These are phyloP conservation scores for Penicillium mononematosum DNA, from an alignment of 495 filamentous ascomycete species.

Conservation along the genomic window DNA sequence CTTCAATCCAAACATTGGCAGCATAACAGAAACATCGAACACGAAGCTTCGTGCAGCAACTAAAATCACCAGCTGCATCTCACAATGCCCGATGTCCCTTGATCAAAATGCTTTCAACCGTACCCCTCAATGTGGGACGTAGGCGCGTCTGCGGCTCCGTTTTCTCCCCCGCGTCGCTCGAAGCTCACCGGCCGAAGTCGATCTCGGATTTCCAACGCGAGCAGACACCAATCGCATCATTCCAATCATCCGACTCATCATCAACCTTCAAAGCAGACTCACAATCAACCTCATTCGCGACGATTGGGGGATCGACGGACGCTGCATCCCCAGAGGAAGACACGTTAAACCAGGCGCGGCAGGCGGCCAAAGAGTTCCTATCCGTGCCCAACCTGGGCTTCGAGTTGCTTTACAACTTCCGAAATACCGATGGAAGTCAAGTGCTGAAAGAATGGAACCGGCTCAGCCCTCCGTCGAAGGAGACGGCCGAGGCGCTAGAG, in stretches of 20 bases:
- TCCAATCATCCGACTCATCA: constrained; percentile 18
- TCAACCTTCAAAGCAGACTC: constrained; percentile 24
- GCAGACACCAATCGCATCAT: constrained; percentile 20
- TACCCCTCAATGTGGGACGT: constrained; percentile 34
- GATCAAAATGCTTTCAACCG: constrained; percentile 27
- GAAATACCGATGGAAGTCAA: constrained; percentile 30
- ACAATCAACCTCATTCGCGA: constrained; percentile 15
- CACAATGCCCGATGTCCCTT: constrained; percentile 19
- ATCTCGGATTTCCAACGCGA: constrained; percentile 15
- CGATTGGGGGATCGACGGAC: constrained; percentile 8
- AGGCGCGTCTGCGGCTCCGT: constrained; percentile 52
- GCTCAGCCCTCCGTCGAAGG: constrained; percentile 32
- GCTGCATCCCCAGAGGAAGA: constrained; percentile 49
- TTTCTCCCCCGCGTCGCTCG: constrained; percentile 47
- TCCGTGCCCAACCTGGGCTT: constrained; percentile 49
- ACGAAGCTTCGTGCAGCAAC: not conserved
- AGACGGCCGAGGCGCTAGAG: constrained; percentile 37
- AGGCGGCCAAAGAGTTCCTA: constrained; percentile 61
- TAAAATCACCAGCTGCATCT: not conserved
- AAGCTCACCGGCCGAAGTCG: constrained; percentile 21
- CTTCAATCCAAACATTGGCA: constrained; percentile 11
- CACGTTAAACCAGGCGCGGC: constrained; percentile 68
- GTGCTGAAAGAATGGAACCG: constrained; percentile 33
- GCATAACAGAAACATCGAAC: constrained; percentile 1
- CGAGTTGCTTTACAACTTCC: constrained; percentile 22